These are phyloP conservation scores for Apiospora hydei DNA, from an alignment of 2,329 filamentous ascomycete species.

Conservation along the genomic window DNA sequence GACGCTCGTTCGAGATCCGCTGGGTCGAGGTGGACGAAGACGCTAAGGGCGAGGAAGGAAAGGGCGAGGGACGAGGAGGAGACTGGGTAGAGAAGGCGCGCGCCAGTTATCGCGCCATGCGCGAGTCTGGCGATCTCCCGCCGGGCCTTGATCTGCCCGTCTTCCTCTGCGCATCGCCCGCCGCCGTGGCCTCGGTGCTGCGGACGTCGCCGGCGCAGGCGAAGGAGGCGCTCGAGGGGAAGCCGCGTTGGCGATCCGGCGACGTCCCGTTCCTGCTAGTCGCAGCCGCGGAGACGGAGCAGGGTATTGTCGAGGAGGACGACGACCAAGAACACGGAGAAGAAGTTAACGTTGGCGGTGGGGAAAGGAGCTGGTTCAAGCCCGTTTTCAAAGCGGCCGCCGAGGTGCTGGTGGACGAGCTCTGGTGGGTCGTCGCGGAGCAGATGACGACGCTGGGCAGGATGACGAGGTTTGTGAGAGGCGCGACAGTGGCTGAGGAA, in stretches of 20 bases:
- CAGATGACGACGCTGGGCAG: conserved; percentile 4
- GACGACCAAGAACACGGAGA: conserved; percentile 16
- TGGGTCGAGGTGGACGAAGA: conserved; percentile 29
- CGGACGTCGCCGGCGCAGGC: conserved; percentile 6
- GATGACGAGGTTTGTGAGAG: conserved; percentile 28
- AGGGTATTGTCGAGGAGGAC: conserved; percentile 23
- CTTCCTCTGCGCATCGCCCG: conserved; percentile 33
- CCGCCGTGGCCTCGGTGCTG: conserved; percentile 28
- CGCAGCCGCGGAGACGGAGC: conserved; percentile 29
- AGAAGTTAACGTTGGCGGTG: too few relatives aligned
- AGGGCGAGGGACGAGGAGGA: conserved; percentile 4
- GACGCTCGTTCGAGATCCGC: conserved; percentile 28
- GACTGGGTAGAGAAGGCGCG: conserved; percentile 16
- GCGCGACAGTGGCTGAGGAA: not conserved
- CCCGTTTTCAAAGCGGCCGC: conserved; percentile 33
- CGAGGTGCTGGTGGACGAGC: conserved; percentile 31
- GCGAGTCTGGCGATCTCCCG: conserved; percentile 20
- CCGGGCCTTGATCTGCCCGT: conserved; percentile 22
- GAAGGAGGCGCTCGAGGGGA: conserved; percentile 1
- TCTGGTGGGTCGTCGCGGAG: conserved; percentile 29
- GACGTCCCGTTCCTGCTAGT: conserved; percentile 31
- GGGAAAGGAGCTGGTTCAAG: conserved; percentile 31
- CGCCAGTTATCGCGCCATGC: conserved; percentile 13
- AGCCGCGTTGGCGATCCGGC: conserved; percentile 23
- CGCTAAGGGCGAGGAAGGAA: not conserved